Conservation (phyloP, 2,329 filamentous ascomycete species). For the Trichoderma endophyticum region DNA sequence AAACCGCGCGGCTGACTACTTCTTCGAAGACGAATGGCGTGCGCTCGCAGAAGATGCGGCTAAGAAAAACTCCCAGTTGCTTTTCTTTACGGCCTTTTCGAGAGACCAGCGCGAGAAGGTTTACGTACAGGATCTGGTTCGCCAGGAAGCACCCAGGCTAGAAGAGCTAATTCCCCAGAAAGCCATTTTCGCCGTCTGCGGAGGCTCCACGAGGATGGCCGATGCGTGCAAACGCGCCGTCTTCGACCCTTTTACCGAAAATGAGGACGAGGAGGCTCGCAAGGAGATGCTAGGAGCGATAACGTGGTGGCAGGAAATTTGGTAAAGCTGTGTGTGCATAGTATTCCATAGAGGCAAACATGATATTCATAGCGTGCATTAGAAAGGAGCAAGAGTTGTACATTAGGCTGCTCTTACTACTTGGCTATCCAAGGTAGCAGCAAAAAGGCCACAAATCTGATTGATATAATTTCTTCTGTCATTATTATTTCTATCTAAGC, state of each 20-base stretch:
- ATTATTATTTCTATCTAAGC: background rate
- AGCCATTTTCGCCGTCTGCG: constrained; percentile 53
- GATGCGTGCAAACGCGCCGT: constrained; percentile 52
- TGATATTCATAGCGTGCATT: background rate
- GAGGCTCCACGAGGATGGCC: constrained; percentile 58
- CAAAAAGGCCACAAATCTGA: background rate
- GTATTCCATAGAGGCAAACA: background rate
- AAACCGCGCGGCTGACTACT: constrained; percentile 71
- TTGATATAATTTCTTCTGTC: background rate
- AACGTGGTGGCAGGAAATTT: constrained; percentile 58
- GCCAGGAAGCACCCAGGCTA: constrained; percentile 37
- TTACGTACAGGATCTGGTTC: constrained; percentile 56
- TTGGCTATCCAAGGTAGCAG: background rate
- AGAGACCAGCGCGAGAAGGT: constrained; percentile 47
- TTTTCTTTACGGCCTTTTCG: constrained; percentile 47
- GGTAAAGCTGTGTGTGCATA: constrained; percentile 23
- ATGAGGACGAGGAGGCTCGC: constrained; percentile 38
- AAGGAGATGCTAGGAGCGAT: constrained; percentile 36
- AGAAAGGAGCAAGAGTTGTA: background rate
- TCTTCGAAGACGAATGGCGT: constrained; percentile 76
- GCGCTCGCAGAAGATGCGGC: constrained; percentile 18
- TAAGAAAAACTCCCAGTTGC: constrained; percentile 24
- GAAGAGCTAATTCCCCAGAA: constrained; percentile 35
- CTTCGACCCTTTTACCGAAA: constrained; percentile 45
- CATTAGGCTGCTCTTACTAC: background rate